Percentiles rank a stretch among this genome's conserved stretches.
phyloP scores from a whole-genome alignment of 257 asterid genomes.

The Salvia hispanica region DNA sequence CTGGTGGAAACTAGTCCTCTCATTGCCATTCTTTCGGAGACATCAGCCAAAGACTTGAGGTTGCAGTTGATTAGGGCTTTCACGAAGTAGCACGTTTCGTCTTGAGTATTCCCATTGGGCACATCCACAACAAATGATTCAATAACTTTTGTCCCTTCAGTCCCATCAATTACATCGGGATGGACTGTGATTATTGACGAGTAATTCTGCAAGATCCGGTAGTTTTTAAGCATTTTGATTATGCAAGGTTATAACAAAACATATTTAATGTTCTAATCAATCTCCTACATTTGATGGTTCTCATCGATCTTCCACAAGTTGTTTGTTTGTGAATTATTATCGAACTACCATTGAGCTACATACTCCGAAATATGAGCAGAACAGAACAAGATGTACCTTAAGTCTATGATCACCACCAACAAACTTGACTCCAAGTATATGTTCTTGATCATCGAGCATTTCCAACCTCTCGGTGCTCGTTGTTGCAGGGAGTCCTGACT shows the following conservation, averaged over 20 bases:
- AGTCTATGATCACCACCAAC: constrained; percentile 85
- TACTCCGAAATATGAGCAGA: not conserved
- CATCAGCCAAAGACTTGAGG: constrained; percentile 56
- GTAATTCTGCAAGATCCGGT: constrained; percentile 52
- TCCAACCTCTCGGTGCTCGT: constrained; percentile 87
- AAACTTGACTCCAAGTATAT: constrained; percentile 66
- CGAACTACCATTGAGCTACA: not conserved
- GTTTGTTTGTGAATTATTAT: not conserved
- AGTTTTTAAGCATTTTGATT: not conserved
- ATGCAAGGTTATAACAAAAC: not conserved
- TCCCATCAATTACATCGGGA: constrained; percentile 58
- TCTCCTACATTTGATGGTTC: not conserved
- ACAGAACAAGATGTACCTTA: constrained; percentile 43
- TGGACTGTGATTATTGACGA: constrained; percentile 55
- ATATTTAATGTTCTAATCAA: not conserved
- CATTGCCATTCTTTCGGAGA: constrained; percentile 66
- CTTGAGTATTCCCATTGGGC: constrained; percentile 62
- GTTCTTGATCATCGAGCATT: constrained; percentile 79
- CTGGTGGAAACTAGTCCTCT: constrained; percentile 35
- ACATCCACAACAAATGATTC: constrained; percentile 65
- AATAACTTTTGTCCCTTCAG: constrained; percentile 53
- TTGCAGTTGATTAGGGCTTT: constrained; percentile 60
- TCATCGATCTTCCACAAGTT: not conserved
- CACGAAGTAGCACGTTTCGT: constrained; percentile 59
- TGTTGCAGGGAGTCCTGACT: constrained; percentile 86